Evolutionary conservation across 140 eudicot species (phyloP), one percentile per base, ranked within the genome.

Genomic region (Anethum foeniculum): DNA sequence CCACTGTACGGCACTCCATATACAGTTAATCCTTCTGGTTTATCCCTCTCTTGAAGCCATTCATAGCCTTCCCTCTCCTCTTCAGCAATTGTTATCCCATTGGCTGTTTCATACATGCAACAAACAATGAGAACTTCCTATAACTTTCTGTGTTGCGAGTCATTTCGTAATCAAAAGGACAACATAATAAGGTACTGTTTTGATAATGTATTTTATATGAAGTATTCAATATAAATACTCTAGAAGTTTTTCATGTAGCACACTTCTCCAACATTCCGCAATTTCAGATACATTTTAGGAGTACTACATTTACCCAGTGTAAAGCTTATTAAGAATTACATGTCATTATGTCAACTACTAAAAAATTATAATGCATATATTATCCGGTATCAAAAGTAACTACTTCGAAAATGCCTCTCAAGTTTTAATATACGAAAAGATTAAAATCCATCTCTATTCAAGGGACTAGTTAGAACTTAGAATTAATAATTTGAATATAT

Each of bases 1-100:
- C 98, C 97, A 21, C 39, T 86, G 86, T 94, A 94, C 28, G 71
- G 21, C 3, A 87, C 90, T 77, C 97, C 98, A 38, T 87, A 79
- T 56, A 94, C 88, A 13, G 85, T 44, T 58, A 92, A 82, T 30
- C 91, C 93, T 4, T 84, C 84, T 0, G 97, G 98, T 60, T 88
- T 87, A 6, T 92, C 98, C 72, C 85, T 90, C 89, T 92, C 97
- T 88, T 90, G 81, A 3, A 94, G 97, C 98, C 97, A 94, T 49
- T 88, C 94, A 41, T 86, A 85, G 28, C 82, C 81, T 21, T 85
- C 91, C 47, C 30, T 62, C 82, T 87, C 90, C 67, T 90, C 89
- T 23, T 85, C 96, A 0, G 72, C 76, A 83, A 89, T 73, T 72
- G 85, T 51, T 62, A 84, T 54, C 58, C 87, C 88, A 9, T 86